Base-by-base conservation (phyloP, 768 basidiomycete species). In the Lactifluus piperatus region DNA sequence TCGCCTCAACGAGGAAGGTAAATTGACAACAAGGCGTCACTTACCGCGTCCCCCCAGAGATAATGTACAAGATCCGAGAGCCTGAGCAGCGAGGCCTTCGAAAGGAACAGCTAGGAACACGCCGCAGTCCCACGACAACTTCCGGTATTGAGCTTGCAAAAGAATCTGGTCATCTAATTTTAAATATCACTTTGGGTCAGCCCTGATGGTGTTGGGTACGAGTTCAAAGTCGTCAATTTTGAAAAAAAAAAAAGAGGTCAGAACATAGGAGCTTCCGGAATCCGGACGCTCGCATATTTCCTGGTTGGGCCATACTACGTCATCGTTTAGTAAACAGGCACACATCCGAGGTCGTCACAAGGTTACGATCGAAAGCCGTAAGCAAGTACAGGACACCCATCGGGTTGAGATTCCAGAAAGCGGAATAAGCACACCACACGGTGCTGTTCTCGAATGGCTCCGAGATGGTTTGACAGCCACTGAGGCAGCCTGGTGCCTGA, bases 261-360 rank as follows among this genome's bases (percentile, higher is more conserved):
- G n/a, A n/a, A n/a, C n/a, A 48, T 29, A 14, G 13, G 54, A 22
- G 7, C 22, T 36, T n/a, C n/a, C n/a, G n/a, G n/a, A n/a, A n/a
- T 29, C 36, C 53, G 26, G 20, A 22, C 32, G 22, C 39, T 24
- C 18, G 5, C 29, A 24, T 43, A 26, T 24, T 30, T 18, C 10
- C 26, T 14, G 44, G 57, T 47, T 51, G 41, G 50, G 58, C 20
- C 58, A n/a, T 27, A 24, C 47, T 55, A 61, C 55, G 54, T 61
- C 60, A 61, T 61, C 2, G 54, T n/a, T 61, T 56, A 34, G 30
- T 51, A 61, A 60, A 24, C 44, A n/a, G 34, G 54, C 24, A 47
- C n/a, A n/a, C 50, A 34, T 22, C 9, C 14, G 16, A 39, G n/a
- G 26, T 29, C 18, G 41, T 37, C 58, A 30, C 54, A 24, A 11